These are phyloP conservation scores for Candida frijolesensis DNA, from an alignment of 1,139 yeast species.

Conservation along the genomic window DNA sequence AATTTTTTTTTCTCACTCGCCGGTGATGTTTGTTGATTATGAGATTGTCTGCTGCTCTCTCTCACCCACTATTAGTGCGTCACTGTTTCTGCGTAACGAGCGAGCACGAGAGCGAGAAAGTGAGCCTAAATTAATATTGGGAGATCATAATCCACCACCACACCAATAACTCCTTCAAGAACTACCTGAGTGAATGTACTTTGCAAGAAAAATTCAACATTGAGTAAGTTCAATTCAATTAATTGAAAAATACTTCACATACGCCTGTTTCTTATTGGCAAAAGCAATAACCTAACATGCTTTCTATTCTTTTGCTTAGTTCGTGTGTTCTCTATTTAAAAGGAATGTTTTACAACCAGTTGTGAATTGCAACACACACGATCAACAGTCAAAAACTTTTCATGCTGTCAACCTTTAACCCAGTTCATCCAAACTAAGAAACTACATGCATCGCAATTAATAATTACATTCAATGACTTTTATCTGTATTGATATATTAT, in stretches of 20 bases:
- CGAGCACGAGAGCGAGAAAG: no score
- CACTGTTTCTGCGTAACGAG: no score
- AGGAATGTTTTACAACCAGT: no score
- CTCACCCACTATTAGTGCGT: neutral
- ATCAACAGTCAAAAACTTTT: neutral
- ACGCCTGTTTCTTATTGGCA: no score
- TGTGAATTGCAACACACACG: neutral
- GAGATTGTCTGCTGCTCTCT: neutral
- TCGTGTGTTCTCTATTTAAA: no score
- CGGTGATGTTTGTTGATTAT: neutral
- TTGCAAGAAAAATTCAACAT: neutral
- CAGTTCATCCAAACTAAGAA: no score
- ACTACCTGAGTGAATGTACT: neutral
- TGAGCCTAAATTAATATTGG: neutral
- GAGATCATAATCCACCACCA: neutral
- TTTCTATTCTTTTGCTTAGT: no score
- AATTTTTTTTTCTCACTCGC: neutral
- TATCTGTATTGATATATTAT: conserved; percentile 6
- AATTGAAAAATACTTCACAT: neutral
- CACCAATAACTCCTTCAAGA: no score
- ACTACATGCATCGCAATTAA: neutral
- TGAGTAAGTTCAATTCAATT: no score
- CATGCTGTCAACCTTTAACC: no score
- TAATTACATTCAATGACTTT: conserved; percentile 3
- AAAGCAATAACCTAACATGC: neutral